Conservation (phyloP, 345 rosid genomes). For the Brassica cretica region DNA sequence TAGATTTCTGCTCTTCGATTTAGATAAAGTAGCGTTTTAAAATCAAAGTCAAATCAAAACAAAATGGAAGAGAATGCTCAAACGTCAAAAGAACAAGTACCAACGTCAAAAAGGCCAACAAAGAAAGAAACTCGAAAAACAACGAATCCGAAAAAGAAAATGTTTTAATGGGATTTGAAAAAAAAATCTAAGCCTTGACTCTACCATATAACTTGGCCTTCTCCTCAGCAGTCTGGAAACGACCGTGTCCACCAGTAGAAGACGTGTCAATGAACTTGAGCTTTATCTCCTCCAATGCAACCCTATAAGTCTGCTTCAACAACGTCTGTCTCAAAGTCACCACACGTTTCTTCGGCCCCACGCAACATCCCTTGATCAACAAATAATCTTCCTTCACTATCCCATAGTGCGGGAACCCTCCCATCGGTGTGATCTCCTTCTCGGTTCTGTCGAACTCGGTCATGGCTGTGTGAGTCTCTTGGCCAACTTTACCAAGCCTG, state of each 20-base stretch:
- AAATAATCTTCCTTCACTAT: conserved; percentile 78
- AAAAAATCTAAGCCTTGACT: conserved; percentile 51
- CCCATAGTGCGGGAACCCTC: conserved; percentile 94
- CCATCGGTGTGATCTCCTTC: conserved; percentile 89
- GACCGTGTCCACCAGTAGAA: conserved; percentile 73
- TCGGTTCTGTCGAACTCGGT: conserved; percentile 82
- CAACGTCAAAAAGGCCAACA: not conserved
- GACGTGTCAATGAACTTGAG: conserved; percentile 78
- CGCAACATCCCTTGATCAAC: conserved; percentile 87
- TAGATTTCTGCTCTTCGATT: too few species aligned
- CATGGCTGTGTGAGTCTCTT: conserved; percentile 72
- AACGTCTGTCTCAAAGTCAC: conserved; percentile 79
- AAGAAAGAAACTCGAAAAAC: not conserved
- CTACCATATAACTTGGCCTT: conserved; percentile 70
- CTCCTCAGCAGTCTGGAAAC: conserved; percentile 80
- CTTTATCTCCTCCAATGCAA: conserved; percentile 71
- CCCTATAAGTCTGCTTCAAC: conserved; percentile 69
- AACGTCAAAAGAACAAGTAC: not conserved
- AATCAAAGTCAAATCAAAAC: not conserved
- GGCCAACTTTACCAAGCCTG: conserved; percentile 74
- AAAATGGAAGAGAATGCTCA: not conserved
- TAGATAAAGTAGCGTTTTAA: too few species aligned
- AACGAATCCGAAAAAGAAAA: not conserved
- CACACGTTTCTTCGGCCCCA: conserved; percentile 91
- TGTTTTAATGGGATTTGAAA: conserved; percentile 6